Percentiles rank a stretch among this genome's conserved stretches.
These are phyloP conservation scores for Hemileccinum rubropunctum DNA, from an alignment of 768 basidiomycete genomes.

Conservation along the genomic window DNA sequence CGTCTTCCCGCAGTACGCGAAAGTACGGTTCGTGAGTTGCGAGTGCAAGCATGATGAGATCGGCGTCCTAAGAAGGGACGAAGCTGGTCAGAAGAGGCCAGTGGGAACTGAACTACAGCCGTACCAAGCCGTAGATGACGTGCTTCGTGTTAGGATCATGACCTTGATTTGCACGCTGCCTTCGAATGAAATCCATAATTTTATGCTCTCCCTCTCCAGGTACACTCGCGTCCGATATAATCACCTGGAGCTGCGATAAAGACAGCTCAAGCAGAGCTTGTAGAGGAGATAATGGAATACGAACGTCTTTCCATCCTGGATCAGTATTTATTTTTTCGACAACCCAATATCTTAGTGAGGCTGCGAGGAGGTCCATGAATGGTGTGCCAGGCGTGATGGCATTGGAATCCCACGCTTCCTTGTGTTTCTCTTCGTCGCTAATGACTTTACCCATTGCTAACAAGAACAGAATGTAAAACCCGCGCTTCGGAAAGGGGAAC, in stretches of 20 bases:
- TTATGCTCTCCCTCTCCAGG: constrained; percentile 99
- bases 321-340: constrained; percentile 93
- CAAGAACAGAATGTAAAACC: not conserved
- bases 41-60: constrained; percentile 97
- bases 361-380: constrained; percentile 92
- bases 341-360: constrained; percentile 93
- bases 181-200: constrained; percentile 97
- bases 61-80: constrained; percentile 70
- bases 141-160: constrained; percentile 95
- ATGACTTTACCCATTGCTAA: constrained; percentile 90
- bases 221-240: constrained; percentile 95
- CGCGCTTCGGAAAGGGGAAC: not conserved
- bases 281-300: constrained; percentile 14
- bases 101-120: constrained; percentile 21
- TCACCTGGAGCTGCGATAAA: constrained; percentile 73
- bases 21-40: constrained; percentile 99
- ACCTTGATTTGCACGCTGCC: constrained; percentile 82
- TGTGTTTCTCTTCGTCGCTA: constrained; percentile 77
- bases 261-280: not conserved
- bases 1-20: constrained; percentile 95
- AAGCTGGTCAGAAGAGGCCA: constrained; percentile 7
- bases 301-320: constrained; percentile 90
- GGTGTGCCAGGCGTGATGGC: constrained; percentile 99
- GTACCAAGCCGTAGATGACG: constrained; percentile 94
- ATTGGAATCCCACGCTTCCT: constrained; percentile 94